Evolutionary conservation across 2,329 filamentous ascomycete species (phyloP).

Genomic region (Fusarium zealandicum): DNA sequence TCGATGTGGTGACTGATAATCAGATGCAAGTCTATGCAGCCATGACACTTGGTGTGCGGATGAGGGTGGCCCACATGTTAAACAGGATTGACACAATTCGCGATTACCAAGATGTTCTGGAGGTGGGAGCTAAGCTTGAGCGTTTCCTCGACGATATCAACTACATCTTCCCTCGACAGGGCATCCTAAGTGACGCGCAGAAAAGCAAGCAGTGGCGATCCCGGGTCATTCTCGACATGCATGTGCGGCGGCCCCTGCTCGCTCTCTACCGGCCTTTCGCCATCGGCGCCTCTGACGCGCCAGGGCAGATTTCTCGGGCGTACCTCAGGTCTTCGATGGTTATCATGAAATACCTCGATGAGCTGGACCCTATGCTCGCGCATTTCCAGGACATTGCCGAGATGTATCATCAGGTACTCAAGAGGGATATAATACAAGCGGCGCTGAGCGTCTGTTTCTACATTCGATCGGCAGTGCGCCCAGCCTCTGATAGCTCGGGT

Average conservation of each 20-base stretch:
- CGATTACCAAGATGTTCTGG: slow-evolving; percentile 62
- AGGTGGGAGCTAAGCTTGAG: slow-evolving; percentile 61
- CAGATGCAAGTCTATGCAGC: slow-evolving; percentile 63
- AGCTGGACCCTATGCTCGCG: slow-evolving; percentile 56
- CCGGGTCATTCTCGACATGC: slow-evolving; percentile 61
- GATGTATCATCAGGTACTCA: slow-evolving; percentile 61
- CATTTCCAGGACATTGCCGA: slow-evolving; percentile 58
- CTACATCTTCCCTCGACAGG: slow-evolving; percentile 58
- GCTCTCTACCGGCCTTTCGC: slow-evolving; percentile 63
- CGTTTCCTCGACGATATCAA: slow-evolving; percentile 62
- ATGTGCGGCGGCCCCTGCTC: slow-evolving; percentile 59
- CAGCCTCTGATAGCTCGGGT: slow-evolving; percentile 41
- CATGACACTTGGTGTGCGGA: slow-evolving; percentile 57
- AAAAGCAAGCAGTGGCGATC: slow-evolving; percentile 61
- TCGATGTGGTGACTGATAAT: slow-evolving; percentile 60
- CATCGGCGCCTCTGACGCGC: slow-evolving; percentile 58
- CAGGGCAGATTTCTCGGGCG: slow-evolving; percentile 58
- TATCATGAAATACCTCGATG: slow-evolving; percentile 62
- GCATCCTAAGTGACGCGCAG: slow-evolving; percentile 51
- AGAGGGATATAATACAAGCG: slow-evolving; percentile 62
- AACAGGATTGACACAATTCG: slow-evolving; percentile 59
- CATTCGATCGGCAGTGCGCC: slow-evolving; percentile 49
- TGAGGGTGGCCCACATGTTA: slow-evolving; percentile 58
- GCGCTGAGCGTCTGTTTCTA: slow-evolving; percentile 64
- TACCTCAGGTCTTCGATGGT: slow-evolving; percentile 64